phyloP scores from a whole-genome alignment of 73 alveolate species.

The Diophrys sp. region DNA sequence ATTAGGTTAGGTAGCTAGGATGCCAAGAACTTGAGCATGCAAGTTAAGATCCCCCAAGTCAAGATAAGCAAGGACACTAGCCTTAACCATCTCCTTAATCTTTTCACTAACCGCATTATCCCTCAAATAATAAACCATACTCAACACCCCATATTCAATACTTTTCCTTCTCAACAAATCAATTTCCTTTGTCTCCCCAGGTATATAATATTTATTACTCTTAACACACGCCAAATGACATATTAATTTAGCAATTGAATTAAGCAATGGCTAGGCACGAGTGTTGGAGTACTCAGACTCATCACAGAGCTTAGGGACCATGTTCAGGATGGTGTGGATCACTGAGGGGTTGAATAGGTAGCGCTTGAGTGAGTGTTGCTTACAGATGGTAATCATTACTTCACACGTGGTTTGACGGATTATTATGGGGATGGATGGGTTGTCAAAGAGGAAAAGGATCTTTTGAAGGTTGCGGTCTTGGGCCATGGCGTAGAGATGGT shows the following conservation, averaged over 20 bases:
- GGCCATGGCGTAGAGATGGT: background rate
- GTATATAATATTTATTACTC: conserved; percentile 33
- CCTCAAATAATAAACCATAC: background rate
- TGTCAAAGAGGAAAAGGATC: background rate
- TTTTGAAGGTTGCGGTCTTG: background rate
- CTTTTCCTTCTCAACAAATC: conserved; percentile 33
- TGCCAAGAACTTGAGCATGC: conserved; percentile 30
- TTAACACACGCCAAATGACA: conserved; percentile 32
- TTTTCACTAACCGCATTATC: background rate
- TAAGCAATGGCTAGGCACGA: background rate
- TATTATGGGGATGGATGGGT: background rate
- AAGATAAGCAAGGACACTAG: conserved; percentile 18
- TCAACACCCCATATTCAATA: conserved; percentile 19
- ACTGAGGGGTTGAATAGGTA: background rate
- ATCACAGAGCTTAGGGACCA: background rate
- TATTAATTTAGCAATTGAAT: background rate
- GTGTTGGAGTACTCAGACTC: background rate
- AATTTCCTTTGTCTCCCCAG: conserved; percentile 44
- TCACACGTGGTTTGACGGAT: background rate
- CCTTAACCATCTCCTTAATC: conserved; percentile 12
- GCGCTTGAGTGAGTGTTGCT: background rate
- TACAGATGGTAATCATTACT: background rate
- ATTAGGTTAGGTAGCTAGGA: background rate
- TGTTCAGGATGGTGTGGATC: background rate
- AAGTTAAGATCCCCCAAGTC: conserved; percentile 31